A percentile compares a stretch with the other conserved stretches of the same genome.
Evolutionary conservation across 768 basidiomycete species (phyloP).

Genomic region (Jaapia argillacea): DNA sequence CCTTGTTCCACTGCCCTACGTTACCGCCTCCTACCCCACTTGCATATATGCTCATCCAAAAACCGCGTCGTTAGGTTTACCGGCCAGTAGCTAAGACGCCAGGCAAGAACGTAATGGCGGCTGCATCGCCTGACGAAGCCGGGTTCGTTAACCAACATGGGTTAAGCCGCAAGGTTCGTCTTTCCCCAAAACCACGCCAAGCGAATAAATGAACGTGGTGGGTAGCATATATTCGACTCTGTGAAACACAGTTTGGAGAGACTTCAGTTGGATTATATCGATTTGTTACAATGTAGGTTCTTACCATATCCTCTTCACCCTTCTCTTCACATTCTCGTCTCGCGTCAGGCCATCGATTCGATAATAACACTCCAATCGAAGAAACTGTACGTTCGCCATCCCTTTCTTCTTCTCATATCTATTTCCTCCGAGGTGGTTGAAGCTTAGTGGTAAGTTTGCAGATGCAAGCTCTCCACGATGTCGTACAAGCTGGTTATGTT

Average conservation of each 20-base stretch:
- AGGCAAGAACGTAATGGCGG: neutral
- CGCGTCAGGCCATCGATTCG: constrained; percentile 18
- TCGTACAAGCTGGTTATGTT: constrained; percentile 24
- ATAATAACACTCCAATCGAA: constrained; percentile 24
- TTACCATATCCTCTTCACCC: neutral
- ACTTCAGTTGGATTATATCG: constrained; percentile 43
- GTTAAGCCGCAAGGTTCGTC: constrained; percentile 27
- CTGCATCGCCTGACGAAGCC: constrained; percentile 7
- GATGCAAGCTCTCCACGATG: constrained; percentile 28
- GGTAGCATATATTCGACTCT: constrained; percentile 47
- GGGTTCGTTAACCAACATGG: constrained; percentile 30
- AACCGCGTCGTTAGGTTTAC: neutral
- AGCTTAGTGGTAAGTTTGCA: neutral
- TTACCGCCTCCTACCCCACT: no score
- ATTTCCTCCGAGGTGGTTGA: neutral
- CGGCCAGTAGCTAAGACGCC: neutral
- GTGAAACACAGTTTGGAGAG: constrained; percentile 32
- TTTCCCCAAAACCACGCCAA: neutral
- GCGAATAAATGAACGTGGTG: neutral
- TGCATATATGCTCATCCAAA: no score
- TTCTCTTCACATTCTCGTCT: neutral
- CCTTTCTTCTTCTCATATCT: neutral
- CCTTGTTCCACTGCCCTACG: no score
- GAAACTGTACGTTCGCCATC: constrained; percentile 6
- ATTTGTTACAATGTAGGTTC: constrained; percentile 39